These are phyloP conservation scores for Hericium coralloides DNA, from an alignment of 768 basidiomycete genomes.

Conservation along the genomic window DNA sequence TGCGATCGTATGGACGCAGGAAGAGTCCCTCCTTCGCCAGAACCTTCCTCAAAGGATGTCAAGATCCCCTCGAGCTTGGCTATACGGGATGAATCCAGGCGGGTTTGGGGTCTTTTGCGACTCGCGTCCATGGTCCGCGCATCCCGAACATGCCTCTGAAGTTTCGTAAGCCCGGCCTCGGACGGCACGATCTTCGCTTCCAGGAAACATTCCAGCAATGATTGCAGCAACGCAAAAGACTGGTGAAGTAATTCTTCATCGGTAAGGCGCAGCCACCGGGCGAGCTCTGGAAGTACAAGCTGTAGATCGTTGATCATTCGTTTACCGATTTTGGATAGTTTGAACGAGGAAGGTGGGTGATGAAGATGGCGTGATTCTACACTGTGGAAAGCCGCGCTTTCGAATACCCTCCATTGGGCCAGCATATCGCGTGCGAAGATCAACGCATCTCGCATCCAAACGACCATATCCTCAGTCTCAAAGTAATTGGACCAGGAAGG, in stretches of 20 bases:
- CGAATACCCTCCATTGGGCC: constrained; percentile 72
- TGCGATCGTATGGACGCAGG: no score
- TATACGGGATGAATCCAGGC: constrained; percentile 50
- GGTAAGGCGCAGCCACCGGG: constrained; percentile 86
- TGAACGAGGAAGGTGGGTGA: constrained; percentile 21
- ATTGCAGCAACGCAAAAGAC: constrained; percentile 74
- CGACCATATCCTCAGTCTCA: constrained; percentile 76
- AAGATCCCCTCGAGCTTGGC: constrained; percentile 60
- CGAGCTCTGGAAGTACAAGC: constrained; percentile 67
- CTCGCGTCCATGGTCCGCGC: constrained; percentile 42
- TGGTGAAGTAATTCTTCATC: constrained; percentile 89
- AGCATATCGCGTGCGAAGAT: constrained; percentile 88
- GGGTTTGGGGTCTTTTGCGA: constrained; percentile 31
- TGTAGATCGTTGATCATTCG: constrained; percentile 75
- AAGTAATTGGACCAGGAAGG: constrained; percentile 76
- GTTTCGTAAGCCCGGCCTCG: constrained; percentile 48
- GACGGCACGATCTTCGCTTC: constrained; percentile 49
- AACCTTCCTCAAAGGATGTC: constrained; percentile 41
- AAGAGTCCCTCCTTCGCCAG: no score
- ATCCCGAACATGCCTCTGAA: constrained; percentile 56
- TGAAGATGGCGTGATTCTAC: no score
- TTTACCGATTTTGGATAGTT: constrained; percentile 52
- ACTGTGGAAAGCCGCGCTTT: constrained; percentile 45
- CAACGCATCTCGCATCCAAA: constrained; percentile 98
- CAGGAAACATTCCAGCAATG: constrained; percentile 69